phyloP scores from a whole-genome alignment of 805 yeast genomes.

The Wickerhamiella galacta region DNA sequence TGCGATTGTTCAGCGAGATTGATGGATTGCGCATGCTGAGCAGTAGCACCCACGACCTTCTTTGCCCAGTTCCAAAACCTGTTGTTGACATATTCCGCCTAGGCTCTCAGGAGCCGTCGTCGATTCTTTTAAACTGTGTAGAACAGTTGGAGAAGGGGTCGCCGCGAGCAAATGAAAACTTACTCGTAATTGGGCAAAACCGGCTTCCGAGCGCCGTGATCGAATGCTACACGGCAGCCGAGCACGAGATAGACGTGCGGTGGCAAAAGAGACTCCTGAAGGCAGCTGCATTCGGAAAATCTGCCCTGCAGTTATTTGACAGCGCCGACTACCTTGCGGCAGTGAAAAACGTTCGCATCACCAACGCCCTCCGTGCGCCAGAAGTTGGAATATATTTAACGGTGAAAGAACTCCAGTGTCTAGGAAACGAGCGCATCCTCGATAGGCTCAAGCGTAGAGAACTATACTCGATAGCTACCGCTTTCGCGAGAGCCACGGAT shows the following conservation, averaged over 20 bases:
- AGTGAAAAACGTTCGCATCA: conserved; percentile 43
- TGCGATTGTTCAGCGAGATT: conserved; percentile 31
- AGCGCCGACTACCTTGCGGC: conserved; percentile 46
- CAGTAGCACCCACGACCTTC: conserved; percentile 36
- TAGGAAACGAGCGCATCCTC: conserved; percentile 44
- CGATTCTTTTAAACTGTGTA: conserved; percentile 65
- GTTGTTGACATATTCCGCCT: conserved; percentile 53
- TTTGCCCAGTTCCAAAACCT: conserved; percentile 42
- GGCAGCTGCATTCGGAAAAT: conserved; percentile 80
- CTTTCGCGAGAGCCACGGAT: conserved; percentile 36
- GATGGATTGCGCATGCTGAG: conserved; percentile 67
- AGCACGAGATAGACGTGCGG: conserved; percentile 56
- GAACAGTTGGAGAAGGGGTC: conserved; percentile 49
- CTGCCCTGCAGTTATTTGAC: conserved; percentile 35
- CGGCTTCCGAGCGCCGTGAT: conserved; percentile 43
- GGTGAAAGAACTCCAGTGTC: conserved; percentile 29
- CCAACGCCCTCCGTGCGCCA: conserved; percentile 49
- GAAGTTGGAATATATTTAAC: conserved; percentile 61
- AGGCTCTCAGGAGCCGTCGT: conserved; percentile 73
- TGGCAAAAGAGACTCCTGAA: conserved; percentile 68
- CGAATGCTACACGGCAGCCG: conserved; percentile 56
- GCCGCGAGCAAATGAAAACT: conserved; percentile 67
- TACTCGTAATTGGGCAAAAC: conserved; percentile 36
- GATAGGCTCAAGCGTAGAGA: conserved; percentile 41
- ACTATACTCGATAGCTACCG: conserved; percentile 44